Percentiles rank a stretch among this genome's conserved stretches.
These are phyloP conservation scores for Corylus avellana DNA, from an alignment of 306 rosid genomes.

Conservation along the genomic window DNA sequence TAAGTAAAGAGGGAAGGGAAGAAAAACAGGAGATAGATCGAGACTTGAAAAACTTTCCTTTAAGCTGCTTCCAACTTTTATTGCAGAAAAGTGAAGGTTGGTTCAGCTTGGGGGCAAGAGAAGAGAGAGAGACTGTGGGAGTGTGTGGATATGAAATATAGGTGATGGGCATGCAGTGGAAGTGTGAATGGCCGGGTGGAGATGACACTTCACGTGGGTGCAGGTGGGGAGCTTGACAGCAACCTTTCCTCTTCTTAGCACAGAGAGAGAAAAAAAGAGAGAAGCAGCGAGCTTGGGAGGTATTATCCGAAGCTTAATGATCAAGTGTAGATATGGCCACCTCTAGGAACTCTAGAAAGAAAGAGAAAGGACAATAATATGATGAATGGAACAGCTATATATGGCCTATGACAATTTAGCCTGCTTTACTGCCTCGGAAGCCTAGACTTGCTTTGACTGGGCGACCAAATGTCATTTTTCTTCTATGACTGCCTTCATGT, in stretches of 20 bases:
- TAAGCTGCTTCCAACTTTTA: neutral
- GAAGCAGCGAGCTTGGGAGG: neutral
- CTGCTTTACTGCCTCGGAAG: neutral
- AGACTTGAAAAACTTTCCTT: neutral
- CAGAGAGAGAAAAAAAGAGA: neutral
- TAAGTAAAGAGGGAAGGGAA: neutral
- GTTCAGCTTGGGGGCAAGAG: neutral
- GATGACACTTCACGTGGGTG: constrained; percentile 32
- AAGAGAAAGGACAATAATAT: constrained; percentile 27
- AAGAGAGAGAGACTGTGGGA: neutral
- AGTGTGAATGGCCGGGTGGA: neutral
- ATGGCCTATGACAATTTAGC: neutral
- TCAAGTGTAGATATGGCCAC: constrained; percentile 11
- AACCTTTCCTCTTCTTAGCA: neutral
- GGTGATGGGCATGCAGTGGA: constrained; percentile 1
- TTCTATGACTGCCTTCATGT: neutral
- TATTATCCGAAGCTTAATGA: neutral
- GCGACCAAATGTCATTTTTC: constrained; percentile 11
- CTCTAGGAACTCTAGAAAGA: constrained; percentile 19
- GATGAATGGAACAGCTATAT: constrained; percentile 22
- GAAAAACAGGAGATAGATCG: neutral
- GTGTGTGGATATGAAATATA: neutral
- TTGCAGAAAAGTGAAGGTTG: constrained; percentile 6
- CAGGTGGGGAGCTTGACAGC: constrained; percentile 15
- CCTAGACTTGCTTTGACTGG: constrained; percentile 21